Evolutionary conservation across 306 rosid species (phyloP).

Genomic region (Vigna radiata): DNA sequence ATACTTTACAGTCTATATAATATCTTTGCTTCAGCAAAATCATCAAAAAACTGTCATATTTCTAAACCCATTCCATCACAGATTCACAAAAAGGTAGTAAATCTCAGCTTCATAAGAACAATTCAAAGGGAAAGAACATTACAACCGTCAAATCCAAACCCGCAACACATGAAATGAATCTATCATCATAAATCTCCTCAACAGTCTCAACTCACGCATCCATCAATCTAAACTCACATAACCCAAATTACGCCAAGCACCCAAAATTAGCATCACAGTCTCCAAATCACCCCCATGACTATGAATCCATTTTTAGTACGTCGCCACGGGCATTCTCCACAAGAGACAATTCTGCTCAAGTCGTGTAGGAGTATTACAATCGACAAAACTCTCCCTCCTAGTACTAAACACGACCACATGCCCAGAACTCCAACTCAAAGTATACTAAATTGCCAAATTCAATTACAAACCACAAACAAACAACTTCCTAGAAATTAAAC

Average conservation of each 20-base stretch:
- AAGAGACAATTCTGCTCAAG: not conserved
- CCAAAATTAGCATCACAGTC: constrained; percentile 6
- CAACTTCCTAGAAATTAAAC: not conserved
- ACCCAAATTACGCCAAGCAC: constrained; percentile 31
- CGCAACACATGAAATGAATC: not conserved
- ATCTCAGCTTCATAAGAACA: not conserved
- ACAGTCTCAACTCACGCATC: constrained; percentile 20
- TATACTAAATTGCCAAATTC: not conserved
- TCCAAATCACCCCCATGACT: not conserved
- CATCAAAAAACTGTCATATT: constrained; percentile 13
- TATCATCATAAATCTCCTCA: constrained; percentile 12
- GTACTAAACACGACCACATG: not conserved
- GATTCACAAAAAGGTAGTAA: not conserved
- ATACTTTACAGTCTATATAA: not conserved
- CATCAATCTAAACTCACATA: constrained; percentile 5
- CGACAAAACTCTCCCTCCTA: not conserved
- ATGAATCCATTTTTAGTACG: not conserved
- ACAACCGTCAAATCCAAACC: constrained; percentile 4
- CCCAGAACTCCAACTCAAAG: not conserved
- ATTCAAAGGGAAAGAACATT: not conserved
- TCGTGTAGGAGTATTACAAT: not conserved
- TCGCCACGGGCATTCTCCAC: not conserved
- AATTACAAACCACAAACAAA: constrained; percentile 14
- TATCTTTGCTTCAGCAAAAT: constrained; percentile 22
- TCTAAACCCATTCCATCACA: not conserved